Conservation (phyloP, 768 basidiomycete genomes). For the Chalciporus chontae region DNA sequence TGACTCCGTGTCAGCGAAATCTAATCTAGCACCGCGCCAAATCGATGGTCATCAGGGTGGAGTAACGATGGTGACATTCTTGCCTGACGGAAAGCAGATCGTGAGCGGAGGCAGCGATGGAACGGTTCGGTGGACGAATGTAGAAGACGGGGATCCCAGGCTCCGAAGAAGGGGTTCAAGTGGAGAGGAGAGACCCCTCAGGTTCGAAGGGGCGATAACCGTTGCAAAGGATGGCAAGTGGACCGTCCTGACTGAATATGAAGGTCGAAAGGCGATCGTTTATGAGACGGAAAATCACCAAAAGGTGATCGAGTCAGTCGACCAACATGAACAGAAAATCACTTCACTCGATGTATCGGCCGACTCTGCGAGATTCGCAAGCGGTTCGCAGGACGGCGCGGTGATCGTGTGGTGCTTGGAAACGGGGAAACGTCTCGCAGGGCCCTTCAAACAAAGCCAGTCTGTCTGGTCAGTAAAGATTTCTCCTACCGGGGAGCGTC, state of each 20-base stretch:
- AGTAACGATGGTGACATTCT: conserved; percentile 10
- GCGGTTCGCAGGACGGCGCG: conserved; percentile 18
- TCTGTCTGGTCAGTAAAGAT: conserved; percentile 16
- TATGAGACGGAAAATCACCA: conserved; percentile 7
- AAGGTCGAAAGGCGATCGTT: conserved; percentile 5
- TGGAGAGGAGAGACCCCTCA: background rate
- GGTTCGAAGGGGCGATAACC: background rate
- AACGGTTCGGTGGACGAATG: conserved; percentile 6
- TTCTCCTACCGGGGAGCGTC: conserved; percentile 18
- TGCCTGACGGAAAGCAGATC: conserved; percentile 9
- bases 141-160: background rate
- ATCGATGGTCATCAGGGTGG: background rate
- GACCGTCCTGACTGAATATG: conserved; percentile 5
- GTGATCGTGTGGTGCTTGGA: conserved; percentile 21
- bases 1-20: background rate
- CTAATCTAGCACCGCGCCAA: conserved; percentile 1
- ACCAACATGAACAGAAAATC: conserved; percentile 13
- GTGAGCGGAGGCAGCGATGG: conserved; percentile 5
- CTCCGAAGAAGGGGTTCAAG: background rate
- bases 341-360: conserved; percentile 19
- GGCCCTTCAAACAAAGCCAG: conserved; percentile 14
- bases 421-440: conserved; percentile 12
- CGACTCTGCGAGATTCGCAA: conserved; percentile 18
- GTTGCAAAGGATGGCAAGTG: conserved; percentile 19
- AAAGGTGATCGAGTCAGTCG: conserved; percentile 7